Percentiles rank a stretch among this genome's conserved stretches.
These are phyloP conservation scores for Pseudozyma pruni DNA, from an alignment of 1,284 basidiomycete genomes.

Conservation along the genomic window DNA sequence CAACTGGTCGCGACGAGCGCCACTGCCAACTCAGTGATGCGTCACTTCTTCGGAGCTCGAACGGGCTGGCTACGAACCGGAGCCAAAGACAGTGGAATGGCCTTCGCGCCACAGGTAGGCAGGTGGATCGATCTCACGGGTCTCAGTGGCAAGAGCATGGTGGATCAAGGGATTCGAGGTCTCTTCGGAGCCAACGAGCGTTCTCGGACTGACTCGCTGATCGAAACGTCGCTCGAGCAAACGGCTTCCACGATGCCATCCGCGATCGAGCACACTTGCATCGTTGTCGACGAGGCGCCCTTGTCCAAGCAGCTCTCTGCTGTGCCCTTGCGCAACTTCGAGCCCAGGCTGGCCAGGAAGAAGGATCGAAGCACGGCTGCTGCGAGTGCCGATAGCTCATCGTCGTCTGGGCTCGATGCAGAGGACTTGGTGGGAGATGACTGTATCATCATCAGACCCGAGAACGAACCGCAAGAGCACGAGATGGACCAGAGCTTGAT, in stretches of 20 bases:
- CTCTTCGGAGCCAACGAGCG: conserved; percentile 36
- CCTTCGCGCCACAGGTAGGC: conserved; percentile 48
- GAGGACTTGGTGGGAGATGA: conserved; percentile 4
- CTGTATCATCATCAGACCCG: conserved; percentile 15
- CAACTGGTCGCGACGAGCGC: conserved; percentile 63
- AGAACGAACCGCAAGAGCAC: conserved; percentile 39
- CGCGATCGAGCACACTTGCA: conserved; percentile 58
- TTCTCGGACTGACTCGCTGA: conserved; percentile 28
- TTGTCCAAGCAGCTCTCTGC: conserved; percentile 22
- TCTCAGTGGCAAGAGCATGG: conserved; percentile 48
- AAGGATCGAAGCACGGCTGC: not conserved
- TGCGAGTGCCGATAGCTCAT: not conserved
- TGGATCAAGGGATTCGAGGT: conserved; percentile 41
- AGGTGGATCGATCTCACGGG: conserved; percentile 65
- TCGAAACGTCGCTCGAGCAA: conserved; percentile 27
- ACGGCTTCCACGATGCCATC: conserved; percentile 42
- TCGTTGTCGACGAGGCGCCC: conserved; percentile 59
- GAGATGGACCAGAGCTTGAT: conserved; percentile 54
- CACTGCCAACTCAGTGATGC: conserved; percentile 65
- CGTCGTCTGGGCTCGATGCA: not conserved
- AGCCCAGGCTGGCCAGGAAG: conserved; percentile 30
- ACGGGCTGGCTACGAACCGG: conserved; percentile 66
- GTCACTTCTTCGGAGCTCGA: conserved; percentile 64
- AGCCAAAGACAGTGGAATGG: conserved; percentile 38
- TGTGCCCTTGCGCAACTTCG: conserved; percentile 43